Evolutionary conservation across 495 filamentous ascomycete species (phyloP).

Genomic region (Chaetomium tenue): DNA sequence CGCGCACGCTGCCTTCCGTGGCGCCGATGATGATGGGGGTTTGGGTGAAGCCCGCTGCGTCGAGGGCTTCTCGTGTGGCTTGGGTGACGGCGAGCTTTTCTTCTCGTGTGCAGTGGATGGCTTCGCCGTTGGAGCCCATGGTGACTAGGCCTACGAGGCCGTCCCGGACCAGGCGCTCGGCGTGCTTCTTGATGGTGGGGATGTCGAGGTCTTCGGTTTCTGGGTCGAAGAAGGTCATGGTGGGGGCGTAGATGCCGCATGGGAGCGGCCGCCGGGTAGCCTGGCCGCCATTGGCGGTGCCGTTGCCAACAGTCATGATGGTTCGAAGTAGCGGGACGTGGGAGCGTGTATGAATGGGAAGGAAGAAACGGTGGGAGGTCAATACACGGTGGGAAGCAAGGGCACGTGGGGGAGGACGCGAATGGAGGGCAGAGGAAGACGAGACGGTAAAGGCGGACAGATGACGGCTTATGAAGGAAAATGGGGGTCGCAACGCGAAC

Average conservation of each 20-base stretch:
- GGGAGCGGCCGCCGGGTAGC: slow-evolving; percentile 62
- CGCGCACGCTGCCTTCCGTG: slow-evolving; percentile 73
- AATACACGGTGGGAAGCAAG: slow-evolving; percentile 3
- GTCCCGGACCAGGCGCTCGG: slow-evolving; percentile 73
- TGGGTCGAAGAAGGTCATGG: slow-evolving; percentile 86
- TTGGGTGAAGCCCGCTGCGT: slow-evolving; percentile 72
- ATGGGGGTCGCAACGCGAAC: slow-evolving; percentile 16
- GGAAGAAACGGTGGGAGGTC: neutral
- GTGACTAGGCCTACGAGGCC: slow-evolving; percentile 81
- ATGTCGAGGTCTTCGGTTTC: slow-evolving; percentile 81
- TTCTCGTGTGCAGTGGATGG: slow-evolving; percentile 72
- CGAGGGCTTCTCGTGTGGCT: slow-evolving; percentile 78
- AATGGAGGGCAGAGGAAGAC: slow-evolving; percentile 19
- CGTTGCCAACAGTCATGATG: slow-evolving; percentile 43
- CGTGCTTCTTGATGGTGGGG: slow-evolving; percentile 72
- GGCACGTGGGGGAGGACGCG: slow-evolving; percentile 15
- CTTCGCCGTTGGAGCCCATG: slow-evolving; percentile 90
- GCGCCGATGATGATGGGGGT: slow-evolving; percentile 79
- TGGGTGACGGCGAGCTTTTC: slow-evolving; percentile 74
- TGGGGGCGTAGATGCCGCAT: slow-evolving; percentile 84
- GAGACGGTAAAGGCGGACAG: slow-evolving; percentile 25
- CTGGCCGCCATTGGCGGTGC: slow-evolving; percentile 39
- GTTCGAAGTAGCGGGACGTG: neutral
- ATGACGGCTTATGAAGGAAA: slow-evolving; percentile 34
- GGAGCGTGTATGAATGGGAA: neutral